Base-by-base conservation (phyloP, 208 protist genomes). In the Wallacemonas sp. region DNA sequence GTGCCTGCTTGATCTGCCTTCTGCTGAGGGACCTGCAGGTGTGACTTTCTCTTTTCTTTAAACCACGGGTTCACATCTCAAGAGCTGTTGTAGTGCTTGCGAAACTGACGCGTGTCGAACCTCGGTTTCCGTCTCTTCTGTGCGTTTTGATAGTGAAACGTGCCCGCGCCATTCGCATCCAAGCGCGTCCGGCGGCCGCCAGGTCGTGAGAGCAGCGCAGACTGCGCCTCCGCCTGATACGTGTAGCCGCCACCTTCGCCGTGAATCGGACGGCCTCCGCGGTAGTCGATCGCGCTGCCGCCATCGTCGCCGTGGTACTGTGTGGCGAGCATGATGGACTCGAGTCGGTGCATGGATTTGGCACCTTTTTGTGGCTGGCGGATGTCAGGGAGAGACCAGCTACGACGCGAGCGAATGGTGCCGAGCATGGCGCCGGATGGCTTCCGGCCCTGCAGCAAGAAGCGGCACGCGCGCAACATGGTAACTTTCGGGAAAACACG, bases 171-270 rank as follows among this genome's bases (percentile, higher is more conserved):
- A 32, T 82, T 62, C 18, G 52, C 26, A 28, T 70, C 67, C 31
- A 88, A 28, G 29, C 72, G 81, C 14, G 76, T 71, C 7, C 41
- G 48, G 20, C 82, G 72, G 16, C 78, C 76, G 20, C 69, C 80
- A 2, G 85, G 85, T n/a, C 85, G 75, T 4, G 85, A 91, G 54
- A 87, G 74, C n/a, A 91, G 52, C 20, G 69, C 80, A 3, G 63
- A 57, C 32, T 85, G 74, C n/a, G 63, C 70, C 22, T 75, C 69
- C 16, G 77, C 57, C 23, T 69, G 45, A 59, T 76, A 87, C 23
- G 72, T 73, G 46, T 57, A 69, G 2, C 70, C 65, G 14, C 65
- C 62, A 3, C 74, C 52, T 41, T 59, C 31, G 32, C 52, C 52
- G 20, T 29, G 52, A 18, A 44, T 59, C 3, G 32, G 29, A 42